A percentile compares a stretch with the other conserved stretches of the same genome.
phyloP scores from a whole-genome alignment of 2,329 filamentous ascomycete species.

The Didymella sp. region DNA sequence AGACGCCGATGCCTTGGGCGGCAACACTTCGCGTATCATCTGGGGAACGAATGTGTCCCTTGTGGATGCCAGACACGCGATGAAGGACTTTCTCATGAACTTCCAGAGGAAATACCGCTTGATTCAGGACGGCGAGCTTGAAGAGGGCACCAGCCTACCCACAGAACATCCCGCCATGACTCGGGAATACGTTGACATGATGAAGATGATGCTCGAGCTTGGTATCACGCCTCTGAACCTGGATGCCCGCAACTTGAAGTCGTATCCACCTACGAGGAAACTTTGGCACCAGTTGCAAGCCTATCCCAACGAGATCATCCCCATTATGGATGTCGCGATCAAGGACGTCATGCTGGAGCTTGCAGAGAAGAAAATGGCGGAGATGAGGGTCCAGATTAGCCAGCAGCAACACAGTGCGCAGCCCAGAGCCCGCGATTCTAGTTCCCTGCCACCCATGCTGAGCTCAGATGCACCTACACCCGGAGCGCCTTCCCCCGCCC shows the following conservation, averaged over 20 bases:
- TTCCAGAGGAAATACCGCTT: conserved; percentile 94
- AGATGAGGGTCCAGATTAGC: conserved; percentile 64
- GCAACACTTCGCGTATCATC: conserved; percentile 80
- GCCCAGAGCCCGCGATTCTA: conserved; percentile 58
- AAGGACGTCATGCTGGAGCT: conserved; percentile 94
- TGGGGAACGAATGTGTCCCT: conserved; percentile 99
- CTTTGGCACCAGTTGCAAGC: conserved; percentile 94
- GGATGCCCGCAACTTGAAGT: conserved; percentile 86
- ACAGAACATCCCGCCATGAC: conserved; percentile 73
- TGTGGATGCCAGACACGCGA: conserved; percentile 82
- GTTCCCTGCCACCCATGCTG: conserved; percentile 78
- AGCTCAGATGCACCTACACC: conserved; percentile 74
- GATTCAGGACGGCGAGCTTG: conserved; percentile 83
- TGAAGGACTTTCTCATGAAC: conserved; percentile 91
- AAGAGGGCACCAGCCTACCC: conserved; percentile 71
- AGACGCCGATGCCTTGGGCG: conserved; percentile 86
- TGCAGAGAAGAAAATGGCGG: conserved; percentile 78
- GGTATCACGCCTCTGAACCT: conserved; percentile 85
- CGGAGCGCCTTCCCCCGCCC: conserved; percentile 42
- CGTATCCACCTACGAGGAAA: conserved; percentile 91
- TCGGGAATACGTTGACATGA: conserved; percentile 82
- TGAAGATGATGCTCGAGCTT: conserved; percentile 90
- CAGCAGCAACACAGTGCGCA: conserved; percentile 61
- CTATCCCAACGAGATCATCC: conserved; percentile 95
- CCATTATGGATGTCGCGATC: conserved; percentile 92